phyloP scores from a whole-genome alignment of 2,329 filamentous ascomycete species.

The Sporothrix pseudoabietina region DNA sequence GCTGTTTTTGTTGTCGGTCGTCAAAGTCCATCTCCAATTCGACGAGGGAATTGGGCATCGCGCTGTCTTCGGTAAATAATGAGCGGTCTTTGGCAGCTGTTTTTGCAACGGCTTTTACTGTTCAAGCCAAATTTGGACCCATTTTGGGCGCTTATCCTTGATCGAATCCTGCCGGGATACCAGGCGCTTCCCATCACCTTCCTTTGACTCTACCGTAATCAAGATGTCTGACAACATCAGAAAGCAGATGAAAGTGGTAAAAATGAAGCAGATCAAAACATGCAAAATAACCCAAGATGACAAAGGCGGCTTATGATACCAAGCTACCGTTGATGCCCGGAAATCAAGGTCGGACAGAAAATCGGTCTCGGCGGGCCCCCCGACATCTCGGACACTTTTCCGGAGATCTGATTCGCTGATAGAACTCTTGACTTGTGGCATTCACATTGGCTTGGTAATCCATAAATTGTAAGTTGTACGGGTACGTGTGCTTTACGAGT shows the following conservation, averaged over 20 bases:
- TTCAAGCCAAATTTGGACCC: neutral
- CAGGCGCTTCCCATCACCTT: neutral
- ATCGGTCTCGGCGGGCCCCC: neutral
- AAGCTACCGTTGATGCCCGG: neutral
- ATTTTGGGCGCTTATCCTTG: neutral
- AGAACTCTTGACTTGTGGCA: neutral
- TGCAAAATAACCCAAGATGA: neutral
- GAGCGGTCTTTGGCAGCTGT: neutral
- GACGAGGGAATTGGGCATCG: constrained; percentile 14
- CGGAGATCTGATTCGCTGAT: neutral
- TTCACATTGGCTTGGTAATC: neutral
- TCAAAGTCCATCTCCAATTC: neutral
- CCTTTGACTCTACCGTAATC: neutral
- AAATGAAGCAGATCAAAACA: neutral
- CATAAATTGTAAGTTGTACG: neutral
- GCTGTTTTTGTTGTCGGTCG: no score
- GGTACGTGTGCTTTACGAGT: neutral
- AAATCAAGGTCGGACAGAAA: neutral
- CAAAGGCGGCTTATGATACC: neutral
- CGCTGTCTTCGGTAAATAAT: neutral
- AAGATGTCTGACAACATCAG: neutral
- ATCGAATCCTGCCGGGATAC: neutral
- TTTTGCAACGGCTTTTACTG: neutral
- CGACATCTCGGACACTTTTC: neutral
- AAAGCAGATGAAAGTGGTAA: neutral